Evolutionary conservation across 2,329 filamentous ascomycete species (phyloP).

Genomic region (Neocatenulostroma microsporum): DNA sequence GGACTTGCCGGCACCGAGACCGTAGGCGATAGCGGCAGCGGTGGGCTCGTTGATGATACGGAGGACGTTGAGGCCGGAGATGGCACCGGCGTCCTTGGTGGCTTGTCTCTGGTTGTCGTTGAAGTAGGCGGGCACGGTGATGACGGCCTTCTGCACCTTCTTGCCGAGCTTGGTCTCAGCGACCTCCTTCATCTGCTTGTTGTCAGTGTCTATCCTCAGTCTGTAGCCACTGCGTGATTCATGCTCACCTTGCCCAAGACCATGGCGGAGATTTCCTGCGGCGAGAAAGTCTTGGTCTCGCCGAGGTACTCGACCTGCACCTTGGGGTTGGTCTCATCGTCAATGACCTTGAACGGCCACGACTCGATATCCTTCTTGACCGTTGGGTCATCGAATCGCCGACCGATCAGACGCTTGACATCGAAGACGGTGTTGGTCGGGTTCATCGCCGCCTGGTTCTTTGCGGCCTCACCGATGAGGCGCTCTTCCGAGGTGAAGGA

Average conservation of each 20-base stretch:
- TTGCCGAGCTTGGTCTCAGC: conserved; percentile 97
- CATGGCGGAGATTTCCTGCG: conserved; percentile 99
- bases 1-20: conserved; percentile 56
- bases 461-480: conserved; percentile 97
- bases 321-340: conserved; percentile 78
- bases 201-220: conserved; percentile 9
- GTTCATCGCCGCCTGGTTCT: conserved; percentile 99
- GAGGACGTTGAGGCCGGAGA: conserved; percentile 93
- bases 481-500: conserved; percentile 98
- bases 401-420: conserved; percentile 97
- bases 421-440: conserved; percentile 97
- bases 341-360: conserved; percentile 98
- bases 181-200: conserved; percentile 89
- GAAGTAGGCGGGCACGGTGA: conserved; percentile 99
- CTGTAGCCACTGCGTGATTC: background rate
- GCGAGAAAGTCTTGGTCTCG: conserved; percentile 91
- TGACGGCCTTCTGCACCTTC: conserved; percentile 98
- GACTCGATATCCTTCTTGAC: conserved; percentile 99
- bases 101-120: conserved; percentile 99
- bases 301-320: conserved; percentile 94
- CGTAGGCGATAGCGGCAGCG: conserved; percentile 95
- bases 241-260: conserved; percentile 84
- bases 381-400: conserved; percentile 86
- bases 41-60: conserved; percentile 99
- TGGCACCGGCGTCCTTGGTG: conserved; percentile 98